These are phyloP conservation scores for Coniochaeta pulveracea DNA, from an alignment of 2,329 filamentous ascomycete genomes.

Conservation along the genomic window DNA sequence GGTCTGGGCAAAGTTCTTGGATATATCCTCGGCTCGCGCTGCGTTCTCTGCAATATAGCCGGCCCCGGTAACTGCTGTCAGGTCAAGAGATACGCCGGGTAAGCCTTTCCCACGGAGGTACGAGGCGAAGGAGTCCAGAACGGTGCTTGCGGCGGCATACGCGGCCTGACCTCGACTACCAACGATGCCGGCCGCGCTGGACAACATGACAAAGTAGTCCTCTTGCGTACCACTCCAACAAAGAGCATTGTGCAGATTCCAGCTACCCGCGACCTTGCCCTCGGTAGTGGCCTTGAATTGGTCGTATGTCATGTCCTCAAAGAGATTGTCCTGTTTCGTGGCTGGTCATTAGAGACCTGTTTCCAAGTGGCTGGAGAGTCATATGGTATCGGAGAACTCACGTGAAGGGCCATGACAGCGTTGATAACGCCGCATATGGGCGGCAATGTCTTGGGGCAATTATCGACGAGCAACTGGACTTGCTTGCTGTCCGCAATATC, in stretches of 20 bases:
- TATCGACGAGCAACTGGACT: conserved; percentile 11
- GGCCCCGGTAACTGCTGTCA: conserved; percentile 37
- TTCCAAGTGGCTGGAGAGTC: conserved; percentile 7
- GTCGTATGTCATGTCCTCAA: conserved; percentile 12
- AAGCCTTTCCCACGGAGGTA: conserved; percentile 21
- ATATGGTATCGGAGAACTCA: no score
- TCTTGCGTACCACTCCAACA: conserved; percentile 4
- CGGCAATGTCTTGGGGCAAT: conserved; percentile 13
- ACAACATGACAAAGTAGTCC: conserved; percentile 14
- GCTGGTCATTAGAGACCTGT: conserved; percentile 5
- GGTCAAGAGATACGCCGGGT: conserved; percentile 30
- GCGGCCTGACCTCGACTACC: conserved; percentile 16
- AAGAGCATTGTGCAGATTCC: conserved; percentile 12
- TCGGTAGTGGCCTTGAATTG: conserved; percentile 14
- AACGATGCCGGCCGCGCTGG: conserved; percentile 29
- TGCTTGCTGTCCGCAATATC: conserved; percentile 14
- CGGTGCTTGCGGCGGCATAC: conserved; percentile 24
- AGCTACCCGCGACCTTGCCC: conserved; percentile 12
- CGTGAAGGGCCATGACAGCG: conserved; percentile 18
- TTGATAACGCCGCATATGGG: conserved; percentile 19
- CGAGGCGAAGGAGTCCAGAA: conserved; percentile 25
- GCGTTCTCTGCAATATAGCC: conserved; percentile 37
- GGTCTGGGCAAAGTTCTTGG: conserved; percentile 27
- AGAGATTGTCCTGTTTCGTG: conserved; percentile 13
- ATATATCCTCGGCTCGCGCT: conserved; percentile 30